These are phyloP conservation scores for Priceomyces castillae DNA, from an alignment of 805 yeast species.

Conservation along the genomic window DNA sequence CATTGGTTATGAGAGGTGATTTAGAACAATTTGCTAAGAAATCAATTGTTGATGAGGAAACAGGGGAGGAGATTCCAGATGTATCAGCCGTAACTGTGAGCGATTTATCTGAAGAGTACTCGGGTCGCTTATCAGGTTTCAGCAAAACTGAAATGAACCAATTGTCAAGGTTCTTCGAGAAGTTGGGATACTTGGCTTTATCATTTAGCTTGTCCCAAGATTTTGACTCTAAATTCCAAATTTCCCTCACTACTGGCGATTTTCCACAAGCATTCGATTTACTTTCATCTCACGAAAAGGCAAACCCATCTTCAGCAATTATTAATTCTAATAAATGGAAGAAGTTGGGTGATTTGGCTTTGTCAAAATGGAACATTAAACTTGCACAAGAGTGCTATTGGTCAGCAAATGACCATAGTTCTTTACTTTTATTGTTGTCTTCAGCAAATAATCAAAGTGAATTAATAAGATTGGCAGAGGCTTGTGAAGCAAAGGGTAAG, in stretches of 20 bases:
- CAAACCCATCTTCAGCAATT: constrained; percentile 46
- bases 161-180: constrained; percentile 89
- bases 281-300: constrained; percentile 31
- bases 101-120: constrained; percentile 51
- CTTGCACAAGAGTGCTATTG: constrained; percentile 79
- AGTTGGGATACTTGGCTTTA: constrained; percentile 81
- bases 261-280: constrained; percentile 65
- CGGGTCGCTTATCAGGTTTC: constrained; percentile 51
- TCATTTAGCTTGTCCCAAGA: constrained; percentile 84
- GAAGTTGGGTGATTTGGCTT: constrained; percentile 82
- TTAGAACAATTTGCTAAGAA: constrained; percentile 56
- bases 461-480: constrained; percentile 59
- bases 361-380: constrained; percentile 72
- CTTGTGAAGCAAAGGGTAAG: constrained; percentile 71
- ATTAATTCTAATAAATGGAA: constrained; percentile 68
- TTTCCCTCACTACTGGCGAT: constrained; percentile 75
- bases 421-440: constrained; percentile 77
- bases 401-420: constrained; percentile 76
- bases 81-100: constrained; percentile 47
- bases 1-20: constrained; percentile 93
- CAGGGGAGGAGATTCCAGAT: constrained; percentile 39
- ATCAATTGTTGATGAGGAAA: constrained; percentile 31
- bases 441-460: constrained; percentile 69
- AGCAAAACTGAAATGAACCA: constrained; percentile 68
- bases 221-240: constrained; percentile 85